Evolutionary conservation across 352 stramenopile genomes (phyloP).

Genomic region (Phytophthora vignae): DNA sequence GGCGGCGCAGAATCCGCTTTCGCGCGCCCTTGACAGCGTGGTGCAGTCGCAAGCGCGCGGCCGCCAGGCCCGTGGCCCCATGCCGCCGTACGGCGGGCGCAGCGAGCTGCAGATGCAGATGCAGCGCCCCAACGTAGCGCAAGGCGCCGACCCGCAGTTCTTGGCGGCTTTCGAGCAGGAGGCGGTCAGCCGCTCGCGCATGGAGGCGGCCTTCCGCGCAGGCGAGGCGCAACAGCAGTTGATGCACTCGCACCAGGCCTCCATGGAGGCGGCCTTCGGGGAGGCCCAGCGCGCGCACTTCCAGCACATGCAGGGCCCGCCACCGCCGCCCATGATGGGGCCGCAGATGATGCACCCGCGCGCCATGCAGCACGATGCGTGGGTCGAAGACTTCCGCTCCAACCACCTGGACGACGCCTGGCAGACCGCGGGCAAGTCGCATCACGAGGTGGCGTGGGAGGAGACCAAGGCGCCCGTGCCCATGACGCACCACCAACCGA

Average conservation of each 20-base stretch:
- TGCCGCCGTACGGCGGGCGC: constrained; percentile 39
- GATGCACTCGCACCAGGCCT: constrained; percentile 61
- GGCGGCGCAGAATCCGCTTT: constrained; percentile 86
- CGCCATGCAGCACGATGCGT: constrained; percentile 54
- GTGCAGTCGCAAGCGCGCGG: constrained; percentile 67
- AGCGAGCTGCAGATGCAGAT: constrained; percentile 78
- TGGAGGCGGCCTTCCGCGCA: constrained; percentile 74
- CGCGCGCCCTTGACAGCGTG: constrained; percentile 79
- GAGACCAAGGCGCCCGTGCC: constrained; percentile 53
- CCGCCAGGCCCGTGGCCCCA: constrained; percentile 40
- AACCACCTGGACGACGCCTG: constrained; percentile 71
- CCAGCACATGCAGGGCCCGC: constrained; percentile 44
- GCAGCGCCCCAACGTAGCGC: constrained; percentile 70
- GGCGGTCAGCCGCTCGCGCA: constrained; percentile 61
- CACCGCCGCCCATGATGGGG: constrained; percentile 39
- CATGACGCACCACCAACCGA: constrained; percentile 53
- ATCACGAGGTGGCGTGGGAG: constrained; percentile 72
- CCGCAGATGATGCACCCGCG: constrained; percentile 40
- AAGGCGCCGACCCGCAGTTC: constrained; percentile 60
- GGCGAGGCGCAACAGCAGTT: constrained; percentile 47
- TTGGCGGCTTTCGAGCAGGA: constrained; percentile 73
- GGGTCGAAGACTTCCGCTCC: constrained; percentile 76
- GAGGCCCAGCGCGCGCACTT: constrained; percentile 66
- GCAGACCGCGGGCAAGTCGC: constrained; percentile 62
- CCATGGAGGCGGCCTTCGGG: constrained; percentile 68